Percentiles rank a stretch among this genome's conserved stretches.
phyloP scores from a whole-genome alignment of 768 basidiomycete genomes.

The Russula olivacea region DNA sequence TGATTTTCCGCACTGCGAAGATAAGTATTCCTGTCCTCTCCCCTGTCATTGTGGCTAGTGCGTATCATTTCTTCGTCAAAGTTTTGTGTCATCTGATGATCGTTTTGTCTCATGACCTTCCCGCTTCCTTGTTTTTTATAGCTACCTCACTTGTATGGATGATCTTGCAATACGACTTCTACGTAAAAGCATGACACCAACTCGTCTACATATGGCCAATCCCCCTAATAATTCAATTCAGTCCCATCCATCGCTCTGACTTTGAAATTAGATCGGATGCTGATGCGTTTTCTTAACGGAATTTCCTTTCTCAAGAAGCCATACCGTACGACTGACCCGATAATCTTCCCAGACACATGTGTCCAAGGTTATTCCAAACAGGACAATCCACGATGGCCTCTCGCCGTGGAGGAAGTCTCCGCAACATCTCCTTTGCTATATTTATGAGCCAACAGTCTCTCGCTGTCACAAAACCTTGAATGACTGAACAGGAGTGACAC shows the following conservation, averaged over 20 bases:
- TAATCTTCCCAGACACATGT: neutral
- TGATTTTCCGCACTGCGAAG: constrained; percentile 74
- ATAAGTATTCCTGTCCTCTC: constrained; percentile 54
- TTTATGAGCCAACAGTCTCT: neutral
- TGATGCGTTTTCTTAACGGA: neutral
- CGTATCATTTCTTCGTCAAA: constrained; percentile 32
- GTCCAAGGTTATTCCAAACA: neutral
- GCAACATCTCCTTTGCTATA: neutral
- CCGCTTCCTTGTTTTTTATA: constrained; percentile 30
- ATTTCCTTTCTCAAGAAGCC: neutral
- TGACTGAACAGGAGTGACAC: neutral
- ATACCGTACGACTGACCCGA: neutral
- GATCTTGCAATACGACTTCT: constrained; percentile 75
- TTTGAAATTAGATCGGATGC: neutral
- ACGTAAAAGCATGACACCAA: constrained; percentile 41
- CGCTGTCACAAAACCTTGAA: neutral
- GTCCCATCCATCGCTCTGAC: neutral
- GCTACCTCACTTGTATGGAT: constrained; percentile 78
- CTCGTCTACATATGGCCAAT: neutral
- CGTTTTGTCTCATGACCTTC: constrained; percentile 5
- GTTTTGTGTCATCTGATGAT: neutral
- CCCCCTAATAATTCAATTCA: neutral
- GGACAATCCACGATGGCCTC: neutral
- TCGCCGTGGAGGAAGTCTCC: neutral
- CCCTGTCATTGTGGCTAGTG: constrained; percentile 83